These are phyloP conservation scores for Salmacisia buchloeana DNA, from an alignment of 1,284 basidiomycete genomes.

Conservation along the genomic window DNA sequence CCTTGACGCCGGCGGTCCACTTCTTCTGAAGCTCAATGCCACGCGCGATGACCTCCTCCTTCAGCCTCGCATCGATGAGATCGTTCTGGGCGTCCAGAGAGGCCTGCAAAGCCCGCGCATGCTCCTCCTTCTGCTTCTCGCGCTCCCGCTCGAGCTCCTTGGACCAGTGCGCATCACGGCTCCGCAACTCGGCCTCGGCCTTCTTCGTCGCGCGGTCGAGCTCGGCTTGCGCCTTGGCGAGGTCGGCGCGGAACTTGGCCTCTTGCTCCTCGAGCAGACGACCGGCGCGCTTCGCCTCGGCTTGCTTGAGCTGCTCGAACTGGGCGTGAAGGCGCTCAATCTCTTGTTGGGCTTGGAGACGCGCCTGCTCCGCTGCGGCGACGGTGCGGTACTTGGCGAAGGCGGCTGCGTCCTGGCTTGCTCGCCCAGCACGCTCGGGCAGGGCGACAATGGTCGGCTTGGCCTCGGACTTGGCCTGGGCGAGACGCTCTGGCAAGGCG, in stretches of 20 bases:
- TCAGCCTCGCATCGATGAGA: constrained; percentile 77
- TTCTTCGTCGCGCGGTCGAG: constrained; percentile 77
- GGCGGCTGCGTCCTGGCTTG: constrained; percentile 67
- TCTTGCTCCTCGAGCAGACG: constrained; percentile 67
- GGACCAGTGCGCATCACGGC: constrained; percentile 80
- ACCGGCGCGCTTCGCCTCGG: constrained; percentile 1
- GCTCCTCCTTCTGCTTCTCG: constrained; percentile 67
- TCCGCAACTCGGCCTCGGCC: constrained; percentile 73
- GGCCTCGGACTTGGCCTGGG: constrained; percentile 39
- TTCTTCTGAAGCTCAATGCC: constrained; percentile 93
- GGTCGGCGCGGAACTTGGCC: constrained; percentile 61
- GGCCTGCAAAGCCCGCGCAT: constrained; percentile 76
- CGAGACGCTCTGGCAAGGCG: constrained; percentile 48
- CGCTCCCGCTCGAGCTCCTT: constrained; percentile 76
- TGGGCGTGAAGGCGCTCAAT: constrained; percentile 67
- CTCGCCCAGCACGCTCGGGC: constrained; percentile 65
- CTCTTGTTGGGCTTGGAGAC: constrained; percentile 56
- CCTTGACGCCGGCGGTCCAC: constrained; percentile 94
- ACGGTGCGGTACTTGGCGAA: constrained; percentile 1
- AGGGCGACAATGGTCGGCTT: constrained; percentile 20
- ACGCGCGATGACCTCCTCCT: constrained; percentile 90
- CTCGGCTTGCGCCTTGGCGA: constrained; percentile 69
- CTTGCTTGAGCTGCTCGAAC: constrained; percentile 2
- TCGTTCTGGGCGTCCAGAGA: constrained; percentile 85
- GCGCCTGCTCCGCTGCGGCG: neutral